Percentiles rank a stretch among this genome's conserved stretches.
Conservation (phyloP, 2,329 filamentous ascomycete species). For the Alternaria metachromatica region DNA sequence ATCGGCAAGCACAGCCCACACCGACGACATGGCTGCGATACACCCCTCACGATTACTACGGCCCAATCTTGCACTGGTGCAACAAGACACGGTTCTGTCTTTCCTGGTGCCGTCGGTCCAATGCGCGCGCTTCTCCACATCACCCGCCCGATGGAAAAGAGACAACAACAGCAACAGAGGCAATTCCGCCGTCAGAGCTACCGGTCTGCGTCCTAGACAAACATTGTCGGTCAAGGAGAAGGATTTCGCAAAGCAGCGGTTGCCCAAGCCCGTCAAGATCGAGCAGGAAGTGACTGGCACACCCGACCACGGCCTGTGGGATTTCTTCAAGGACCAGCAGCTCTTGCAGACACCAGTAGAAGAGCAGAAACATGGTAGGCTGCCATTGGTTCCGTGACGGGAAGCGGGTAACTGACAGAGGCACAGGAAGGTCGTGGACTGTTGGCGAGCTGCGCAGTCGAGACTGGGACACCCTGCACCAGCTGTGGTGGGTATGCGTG, state of each 20-base stretch:
- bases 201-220: conserved; percentile 69
- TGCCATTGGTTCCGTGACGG: neutral
- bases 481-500: conserved; percentile 91
- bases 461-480: conserved; percentile 91
- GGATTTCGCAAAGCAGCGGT: conserved; percentile 49
- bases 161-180: conserved; percentile 84
- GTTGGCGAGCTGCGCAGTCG: conserved; percentile 85
- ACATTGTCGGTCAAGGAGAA: conserved; percentile 76
- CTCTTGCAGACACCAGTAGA: conserved; percentile 76
- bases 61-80: conserved; percentile 24
- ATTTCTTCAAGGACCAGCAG: conserved; percentile 78
- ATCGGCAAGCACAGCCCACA: conserved; percentile 22
- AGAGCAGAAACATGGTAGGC: conserved; percentile 70
- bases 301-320: conserved; percentile 86
- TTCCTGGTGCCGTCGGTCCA: conserved; percentile 36
- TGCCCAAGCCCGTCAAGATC: conserved; percentile 74
- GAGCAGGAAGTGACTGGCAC: conserved; percentile 68
- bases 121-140: conserved; percentile 56
- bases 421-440: conserved; percentile 76
- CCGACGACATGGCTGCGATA: conserved; percentile 36
- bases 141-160: conserved; percentile 61
- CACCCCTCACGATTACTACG: conserved; percentile 36
- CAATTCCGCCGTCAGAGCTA: conserved; percentile 79
- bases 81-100: conserved; percentile 30
- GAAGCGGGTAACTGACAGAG: conserved; percentile 7